Evolutionary conservation across 2,329 filamentous ascomycete genomes (phyloP), one percentile per base, ranked within the genome.

Genomic region (Aaosphaeria pasadenensis): DNA sequence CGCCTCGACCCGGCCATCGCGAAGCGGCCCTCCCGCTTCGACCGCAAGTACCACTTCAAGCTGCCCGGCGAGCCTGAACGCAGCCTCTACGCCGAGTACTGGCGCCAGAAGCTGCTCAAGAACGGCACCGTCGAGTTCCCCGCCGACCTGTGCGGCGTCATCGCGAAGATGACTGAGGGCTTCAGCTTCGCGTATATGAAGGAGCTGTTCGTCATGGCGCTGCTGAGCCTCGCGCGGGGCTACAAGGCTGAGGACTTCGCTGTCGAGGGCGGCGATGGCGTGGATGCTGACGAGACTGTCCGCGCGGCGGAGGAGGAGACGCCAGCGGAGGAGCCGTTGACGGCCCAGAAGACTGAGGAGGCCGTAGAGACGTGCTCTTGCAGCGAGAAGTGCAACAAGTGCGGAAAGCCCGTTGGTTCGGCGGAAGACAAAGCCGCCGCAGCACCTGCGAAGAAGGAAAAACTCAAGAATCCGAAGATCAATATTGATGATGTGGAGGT

Each of bases 1-100:
- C 75, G 76, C 2, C 70, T 88, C 4, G 85, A 88, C 52, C 83
- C 84, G 0, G 84, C 84, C 11, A 84, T 76, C 24, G 54, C 64
- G 7, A 74, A 75, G 56, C 67, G 73, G 1, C 73, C 73, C 2
- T 68, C 61, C 28, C 63, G 73, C 7, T 76, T 75, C 50, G 73
- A 76, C 46, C 56, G 73, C 24, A 76, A 76, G 54, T 75, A 74
- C 49, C 60, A 71, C 39, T 76, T 72, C 56, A 64, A 63, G 31
- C 57, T 71, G 7, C 74, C 74, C 1, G 59, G 47, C 1, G 49
- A 53, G 11, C 52, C 54, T 11, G 66, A 74, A 46, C 55, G 74
- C 6, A 55, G 56, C 7, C 52, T 57, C 7, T 76, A 77, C 51
- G 66, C 63, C 7, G 53, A 69, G 47, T 74, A 70, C 54, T 76